Base-by-base conservation (phyloP, 148 eudicot species). In the Dianthus caryophyllus region DNA sequence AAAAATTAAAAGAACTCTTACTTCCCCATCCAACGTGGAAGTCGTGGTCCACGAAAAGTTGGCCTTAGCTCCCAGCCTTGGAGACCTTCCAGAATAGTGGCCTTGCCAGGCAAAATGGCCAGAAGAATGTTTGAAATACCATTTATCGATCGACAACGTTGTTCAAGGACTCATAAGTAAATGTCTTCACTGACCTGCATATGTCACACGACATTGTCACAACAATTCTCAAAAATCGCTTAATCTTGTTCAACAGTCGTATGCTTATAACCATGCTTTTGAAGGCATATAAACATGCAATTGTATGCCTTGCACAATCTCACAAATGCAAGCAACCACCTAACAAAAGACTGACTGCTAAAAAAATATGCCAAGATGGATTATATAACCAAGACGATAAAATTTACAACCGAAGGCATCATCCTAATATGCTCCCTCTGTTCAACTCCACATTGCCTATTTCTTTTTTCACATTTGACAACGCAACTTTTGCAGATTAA, bases 1-100 rank as follows among this genome's bases (percentile, higher is more conserved):
- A 56, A 17, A 39, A 49, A 21, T 63, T 41, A 69, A 49, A 36
- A 3, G 16, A 71, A 39, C 70, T 73, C 97, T 80, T 82, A 94
- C 99, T 87, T 86, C 48, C 87, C 99, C 99, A 94, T 94, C 99
- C 99, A 94, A 43, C 88, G 88, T 15, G 99, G 99, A 69, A 94
- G 84, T 27, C 89, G 84, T 48, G 99, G 99, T 65, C 96, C 99
- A 67, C 99, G 88, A 65, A 88, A 90, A 61, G 89, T 85, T 56
- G 99, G 99, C 75, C 89, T 80, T 67, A 94, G 83, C 65, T 94
- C 99, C 99, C 99, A 94, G 52, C 99, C 99, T 67, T 90, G 97
- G 61, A 94, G 67, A 71, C 99, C 99, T 87, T 94, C 99, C 55
- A 94, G 85, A 67, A 94, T 85, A 69, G 87, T 79, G 73, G 93